Percentiles rank a stretch among this genome's conserved stretches.
Evolutionary conservation across 139 green algal species (phyloP).

Genomic region (Volvox africanus): DNA sequence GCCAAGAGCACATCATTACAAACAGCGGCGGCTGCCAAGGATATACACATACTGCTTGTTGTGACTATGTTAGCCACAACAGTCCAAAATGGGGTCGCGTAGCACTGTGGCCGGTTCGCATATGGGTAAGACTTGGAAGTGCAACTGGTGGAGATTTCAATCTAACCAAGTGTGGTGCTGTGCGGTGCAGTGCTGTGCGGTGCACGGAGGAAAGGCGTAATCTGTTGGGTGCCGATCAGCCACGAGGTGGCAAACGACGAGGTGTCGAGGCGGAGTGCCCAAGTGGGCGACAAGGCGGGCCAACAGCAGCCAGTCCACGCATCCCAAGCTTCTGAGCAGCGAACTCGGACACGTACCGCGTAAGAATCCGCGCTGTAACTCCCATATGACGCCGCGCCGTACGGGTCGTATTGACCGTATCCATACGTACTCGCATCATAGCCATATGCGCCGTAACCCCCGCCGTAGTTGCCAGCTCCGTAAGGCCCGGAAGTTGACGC

Average conservation of each 20-base stretch:
- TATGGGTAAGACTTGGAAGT: background rate
- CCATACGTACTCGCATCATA: slow-evolving; percentile 31
- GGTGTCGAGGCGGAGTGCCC: no score
- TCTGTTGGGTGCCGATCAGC: no score
- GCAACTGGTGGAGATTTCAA: no score
- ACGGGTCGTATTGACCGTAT: slow-evolving; percentile 23
- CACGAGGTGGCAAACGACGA: no score
- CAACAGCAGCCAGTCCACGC: no score
- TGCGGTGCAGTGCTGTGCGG: no score
- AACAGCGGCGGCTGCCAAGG: background rate
- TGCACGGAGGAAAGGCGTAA: background rate
- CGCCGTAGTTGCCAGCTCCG: slow-evolving; percentile 7
- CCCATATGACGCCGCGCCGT: slow-evolving; percentile 24
- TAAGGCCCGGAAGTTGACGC: background rate
- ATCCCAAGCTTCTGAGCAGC: no score
- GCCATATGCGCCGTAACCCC: slow-evolving; percentile 13
- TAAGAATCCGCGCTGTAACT: slow-evolving; percentile 31
- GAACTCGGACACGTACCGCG: slow-evolving; percentile 9
- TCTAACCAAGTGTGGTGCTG: no score
- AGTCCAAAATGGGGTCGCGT: background rate
- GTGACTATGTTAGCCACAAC: background rate
- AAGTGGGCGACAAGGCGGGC: no score
- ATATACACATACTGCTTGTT: background rate
- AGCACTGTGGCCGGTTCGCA: no score
- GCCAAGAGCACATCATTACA: no score